These are phyloP conservation scores for Lactarius deliciosus DNA, from an alignment of 768 basidiomycete genomes.

Conservation along the genomic window DNA sequence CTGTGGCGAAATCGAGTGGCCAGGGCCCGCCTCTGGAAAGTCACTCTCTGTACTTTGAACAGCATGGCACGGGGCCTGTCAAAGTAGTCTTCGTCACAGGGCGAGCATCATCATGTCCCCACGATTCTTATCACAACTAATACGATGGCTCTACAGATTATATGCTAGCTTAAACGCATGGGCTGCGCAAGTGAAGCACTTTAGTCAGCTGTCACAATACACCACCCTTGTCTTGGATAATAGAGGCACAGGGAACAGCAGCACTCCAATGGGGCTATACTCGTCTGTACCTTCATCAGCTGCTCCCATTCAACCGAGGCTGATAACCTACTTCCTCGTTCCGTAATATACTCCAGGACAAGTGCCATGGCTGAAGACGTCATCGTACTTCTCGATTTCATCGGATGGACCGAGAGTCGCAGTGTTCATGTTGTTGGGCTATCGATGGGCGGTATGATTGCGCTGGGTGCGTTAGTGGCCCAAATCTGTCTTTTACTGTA, in stretches of 20 bases:
- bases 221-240: constrained; percentile 79
- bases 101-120: constrained; percentile 31
- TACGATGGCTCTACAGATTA: constrained; percentile 40
- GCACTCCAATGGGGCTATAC: constrained; percentile 71
- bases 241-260: constrained; percentile 77
- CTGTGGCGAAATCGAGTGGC: constrained; percentile 53
- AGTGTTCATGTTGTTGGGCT: constrained; percentile 70
- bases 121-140: not conserved
- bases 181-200: constrained; percentile 63
- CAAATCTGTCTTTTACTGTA: not conserved
- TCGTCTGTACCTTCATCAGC: constrained; percentile 47
- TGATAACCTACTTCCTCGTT: not conserved
- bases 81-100: constrained; percentile 83
- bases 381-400: constrained; percentile 61
- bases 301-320: not conserved
- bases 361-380: constrained; percentile 77
- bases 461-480: constrained; percentile 51
- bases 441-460: constrained; percentile 84
- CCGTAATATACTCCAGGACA: constrained; percentile 46
- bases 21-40: constrained; percentile 51
- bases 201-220: constrained; percentile 52
- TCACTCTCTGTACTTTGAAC: constrained; percentile 78
- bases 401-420: constrained; percentile 67
- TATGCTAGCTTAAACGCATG: constrained; percentile 66
- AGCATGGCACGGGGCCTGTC: constrained; percentile 59